These are phyloP conservation scores for Achaetomium macrosporum DNA, from an alignment of 2,329 filamentous ascomycete species.

Conservation along the genomic window DNA sequence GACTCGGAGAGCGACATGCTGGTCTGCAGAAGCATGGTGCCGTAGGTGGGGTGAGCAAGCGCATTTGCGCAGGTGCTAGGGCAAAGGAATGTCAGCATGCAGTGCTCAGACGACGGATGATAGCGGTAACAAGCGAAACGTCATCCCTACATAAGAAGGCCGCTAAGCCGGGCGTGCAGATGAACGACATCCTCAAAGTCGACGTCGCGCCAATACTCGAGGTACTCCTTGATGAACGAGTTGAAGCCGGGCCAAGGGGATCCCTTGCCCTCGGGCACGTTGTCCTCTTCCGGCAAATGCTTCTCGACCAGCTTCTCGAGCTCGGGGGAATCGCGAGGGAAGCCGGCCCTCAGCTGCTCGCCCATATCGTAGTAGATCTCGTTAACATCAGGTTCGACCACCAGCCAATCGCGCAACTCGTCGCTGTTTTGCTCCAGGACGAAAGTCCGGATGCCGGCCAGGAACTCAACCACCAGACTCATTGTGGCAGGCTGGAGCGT, in stretches of 20 bases:
- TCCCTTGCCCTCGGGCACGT: slow-evolving; percentile 57
- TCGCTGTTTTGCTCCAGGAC: slow-evolving; percentile 59
- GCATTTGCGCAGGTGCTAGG: slow-evolving; percentile 74
- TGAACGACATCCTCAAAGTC: slow-evolving; percentile 68
- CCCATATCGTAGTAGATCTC: slow-evolving; percentile 63
- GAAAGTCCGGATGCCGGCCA: slow-evolving; percentile 56
- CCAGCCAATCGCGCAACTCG: slow-evolving; percentile 62
- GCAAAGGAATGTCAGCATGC: background rate
- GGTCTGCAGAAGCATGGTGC: slow-evolving; percentile 74
- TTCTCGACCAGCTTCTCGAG: slow-evolving; percentile 60
- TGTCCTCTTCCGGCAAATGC: slow-evolving; percentile 58
- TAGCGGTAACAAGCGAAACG: background rate
- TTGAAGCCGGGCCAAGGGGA: slow-evolving; percentile 71
- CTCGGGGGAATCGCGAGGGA: slow-evolving; percentile 41
- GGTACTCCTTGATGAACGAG: slow-evolving; percentile 73
- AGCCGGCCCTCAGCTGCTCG: slow-evolving; percentile 57
- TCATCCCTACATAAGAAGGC: slow-evolving; percentile 62
- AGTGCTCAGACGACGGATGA: too few species aligned
- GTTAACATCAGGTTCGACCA: slow-evolving; percentile 66
- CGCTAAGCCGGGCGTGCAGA: slow-evolving; percentile 69
- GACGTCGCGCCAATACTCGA: slow-evolving; percentile 75
- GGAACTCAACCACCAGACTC: slow-evolving; percentile 62
- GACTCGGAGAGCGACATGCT: slow-evolving; percentile 76
- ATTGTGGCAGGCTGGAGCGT: slow-evolving; percentile 36
- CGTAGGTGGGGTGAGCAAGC: slow-evolving; percentile 71